Evolutionary conservation across 2,329 filamentous ascomycete genomes (phyloP).

Genomic region (Fusarium guadeloupense): DNA sequence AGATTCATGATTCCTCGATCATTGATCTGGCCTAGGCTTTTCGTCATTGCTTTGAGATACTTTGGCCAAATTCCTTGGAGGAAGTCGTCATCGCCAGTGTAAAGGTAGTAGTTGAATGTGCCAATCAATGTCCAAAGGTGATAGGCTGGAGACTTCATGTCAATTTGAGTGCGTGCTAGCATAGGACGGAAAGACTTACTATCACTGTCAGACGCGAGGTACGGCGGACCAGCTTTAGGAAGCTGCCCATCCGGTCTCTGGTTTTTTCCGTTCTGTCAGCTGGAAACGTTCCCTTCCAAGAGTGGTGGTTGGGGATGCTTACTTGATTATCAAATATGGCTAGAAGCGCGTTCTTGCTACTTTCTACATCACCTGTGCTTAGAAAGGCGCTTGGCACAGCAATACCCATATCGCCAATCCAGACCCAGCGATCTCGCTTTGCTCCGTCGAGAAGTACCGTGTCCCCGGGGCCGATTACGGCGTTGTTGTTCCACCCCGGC

Average conservation of each 20-base stretch:
- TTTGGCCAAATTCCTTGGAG: not conserved
- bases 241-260: not conserved
- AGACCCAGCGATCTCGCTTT: conserved; percentile 67
- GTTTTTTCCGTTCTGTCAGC: not conserved
- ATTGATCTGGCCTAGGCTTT: not conserved
- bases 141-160: not conserved
- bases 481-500: not conserved
- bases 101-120: not conserved
- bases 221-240: not conserved
- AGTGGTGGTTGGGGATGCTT: not conserved
- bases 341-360: conserved; percentile 60
- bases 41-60: not conserved
- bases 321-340: conserved; percentile 57
- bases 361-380: conserved; percentile 62
- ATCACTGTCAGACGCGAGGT: not conserved
- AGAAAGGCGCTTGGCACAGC: conserved; percentile 63
- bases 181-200: not conserved
- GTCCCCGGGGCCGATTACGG: conserved; percentile 39
- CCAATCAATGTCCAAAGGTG: not conserved
- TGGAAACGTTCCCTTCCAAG: not conserved
- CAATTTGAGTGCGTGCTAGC: not conserved
- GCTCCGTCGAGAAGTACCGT: conserved; percentile 60
- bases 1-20: not conserved
- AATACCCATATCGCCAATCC: conserved; percentile 70
- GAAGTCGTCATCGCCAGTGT: not conserved